Base-by-base conservation (phyloP, 306 rosid genomes). In the Dicorynia guianensis region DNA sequence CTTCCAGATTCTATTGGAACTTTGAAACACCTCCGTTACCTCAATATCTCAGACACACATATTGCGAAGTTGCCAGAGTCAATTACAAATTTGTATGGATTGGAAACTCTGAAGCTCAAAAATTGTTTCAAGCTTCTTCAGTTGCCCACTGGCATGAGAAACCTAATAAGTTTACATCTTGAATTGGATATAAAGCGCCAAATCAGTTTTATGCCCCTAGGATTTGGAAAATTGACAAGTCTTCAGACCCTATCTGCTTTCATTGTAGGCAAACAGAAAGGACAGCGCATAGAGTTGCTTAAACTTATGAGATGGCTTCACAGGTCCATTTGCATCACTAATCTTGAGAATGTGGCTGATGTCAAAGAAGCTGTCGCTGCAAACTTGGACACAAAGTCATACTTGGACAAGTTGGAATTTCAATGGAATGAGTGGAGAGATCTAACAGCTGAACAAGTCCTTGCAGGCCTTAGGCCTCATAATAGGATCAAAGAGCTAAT, bases 301-400 rank as follows among this genome's bases (percentile, higher is more conserved):
- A 39, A 63, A 63, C 12, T 63, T 9, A 3, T 63, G 63, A 40
- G 54, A 8, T 49, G 11, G 4, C 72, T 75, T 13, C 35, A 42
- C 0, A 72, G 79, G 38, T 53, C 64, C 47, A 63, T 75, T 20
- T 63, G 72, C 52, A 52, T 75, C 9, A 63, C 44, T 9, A 50
- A 53, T 40, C 79, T 75, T 75, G 72, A 75, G 64, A 75, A 63
- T 75, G 79, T 63, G 33, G 63, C 71, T 52, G 46, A 40, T 40
- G 34, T 0, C 5, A 0, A 1, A 12, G 72, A 75, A 15, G 72
- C 79, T 18, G 25, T 36, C 40, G n/a, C 8, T 8, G 71, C 72
- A 17, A 13, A 19, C 72, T 25, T 63, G 12, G 56, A 63, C 17
- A 6, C 52, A n/a, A 75, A 75, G 79, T 33, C 57, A n/a, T 40